Base-by-base conservation (phyloP, 345 rosid species). In the Combretum micranthum region DNA sequence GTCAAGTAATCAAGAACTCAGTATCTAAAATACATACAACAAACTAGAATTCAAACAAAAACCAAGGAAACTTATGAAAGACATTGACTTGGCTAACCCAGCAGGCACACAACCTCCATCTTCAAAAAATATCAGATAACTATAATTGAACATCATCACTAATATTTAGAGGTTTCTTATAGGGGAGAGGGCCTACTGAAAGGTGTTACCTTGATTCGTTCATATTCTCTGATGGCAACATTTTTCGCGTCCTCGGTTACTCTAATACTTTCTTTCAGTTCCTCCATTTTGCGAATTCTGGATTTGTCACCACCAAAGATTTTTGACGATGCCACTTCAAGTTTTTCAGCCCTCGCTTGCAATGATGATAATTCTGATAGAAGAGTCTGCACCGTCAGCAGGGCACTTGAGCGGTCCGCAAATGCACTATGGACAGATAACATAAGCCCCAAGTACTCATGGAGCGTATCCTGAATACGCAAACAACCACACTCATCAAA, bases 301-400 rank as follows among this genome's bases (percentile, higher is more conserved):
- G 96, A 85, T 80, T 77, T 94, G 79, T 94, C 99, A 22, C 97
- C 97, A 20, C 99, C 99, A 85, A 83, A 94, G 65, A 90, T 79
- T 70, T 94, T 94, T 43, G 96, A 84, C 44, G 97, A 85, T 55
- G 92, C 95, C 61, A 84, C 95, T 76, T 94, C 93, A 66, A 90
- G 92, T 68, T 90, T 89, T 61, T 94, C 96, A 44, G 84, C 80
- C 73, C 86, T 90, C 11, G 58, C 69, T 20, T 87, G 78, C 77
- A 89, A 70, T 1, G 92, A 61, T 52, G 99, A 79, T 59, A 85
- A 66, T 42, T 93, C 97, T 44, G 99, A 77, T 45, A 85, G 60
- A 69, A 93, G 92, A 53, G 96, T 85, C 75, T 93, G 99, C 64
- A 90, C 92, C 1, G 97, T 87, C 76, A 93, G 74, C 58, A 93